These are phyloP conservation scores for Lignosus rhinocerotis DNA, from an alignment of 1,284 basidiomycete genomes.

Conservation along the genomic window DNA sequence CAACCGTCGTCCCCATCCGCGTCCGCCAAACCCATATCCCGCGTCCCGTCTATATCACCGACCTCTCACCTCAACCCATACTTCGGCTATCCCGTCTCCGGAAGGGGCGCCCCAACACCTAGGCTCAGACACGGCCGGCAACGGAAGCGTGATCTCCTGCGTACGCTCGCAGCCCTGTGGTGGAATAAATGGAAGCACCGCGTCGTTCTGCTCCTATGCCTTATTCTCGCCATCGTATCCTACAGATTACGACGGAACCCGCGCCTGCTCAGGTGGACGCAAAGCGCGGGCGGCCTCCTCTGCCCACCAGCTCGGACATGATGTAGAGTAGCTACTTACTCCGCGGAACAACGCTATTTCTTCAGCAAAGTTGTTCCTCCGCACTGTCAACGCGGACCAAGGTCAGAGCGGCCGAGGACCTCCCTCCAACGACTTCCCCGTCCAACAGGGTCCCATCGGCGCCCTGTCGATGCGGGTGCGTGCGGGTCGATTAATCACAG, in stretches of 20 bases:
- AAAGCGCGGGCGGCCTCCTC: constrained; percentile 4
- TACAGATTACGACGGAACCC: constrained; percentile 8
- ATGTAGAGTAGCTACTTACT: background rate
- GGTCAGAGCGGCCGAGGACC: background rate
- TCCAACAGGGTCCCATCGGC: background rate
- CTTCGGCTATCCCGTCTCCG: constrained; percentile 75
- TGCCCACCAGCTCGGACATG: background rate
- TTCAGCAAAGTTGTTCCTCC: too few relatives aligned
- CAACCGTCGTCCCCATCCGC: background rate
- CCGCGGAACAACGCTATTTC: background rate
- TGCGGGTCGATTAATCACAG: background rate
- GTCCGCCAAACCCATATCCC: constrained; percentile 4
- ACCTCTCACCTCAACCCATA: constrained; percentile 74
- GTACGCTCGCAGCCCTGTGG: constrained; percentile 63
- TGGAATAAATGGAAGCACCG: constrained; percentile 63
- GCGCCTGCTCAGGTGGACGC: constrained; percentile 13
- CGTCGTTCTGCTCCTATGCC: constrained; percentile 30
- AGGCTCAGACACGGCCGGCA: constrained; percentile 58
- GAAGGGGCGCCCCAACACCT: constrained; percentile 30
- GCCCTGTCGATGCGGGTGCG: background rate
- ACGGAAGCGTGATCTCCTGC: constrained; percentile 69
- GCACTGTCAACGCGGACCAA: too few relatives aligned
- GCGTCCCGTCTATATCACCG: constrained; percentile 39
- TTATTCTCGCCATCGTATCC: constrained; percentile 20
- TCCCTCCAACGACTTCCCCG: background rate